Conservation (phyloP, 2,329 filamentous ascomycete species). For the Colletotrichum spinosum region DNA sequence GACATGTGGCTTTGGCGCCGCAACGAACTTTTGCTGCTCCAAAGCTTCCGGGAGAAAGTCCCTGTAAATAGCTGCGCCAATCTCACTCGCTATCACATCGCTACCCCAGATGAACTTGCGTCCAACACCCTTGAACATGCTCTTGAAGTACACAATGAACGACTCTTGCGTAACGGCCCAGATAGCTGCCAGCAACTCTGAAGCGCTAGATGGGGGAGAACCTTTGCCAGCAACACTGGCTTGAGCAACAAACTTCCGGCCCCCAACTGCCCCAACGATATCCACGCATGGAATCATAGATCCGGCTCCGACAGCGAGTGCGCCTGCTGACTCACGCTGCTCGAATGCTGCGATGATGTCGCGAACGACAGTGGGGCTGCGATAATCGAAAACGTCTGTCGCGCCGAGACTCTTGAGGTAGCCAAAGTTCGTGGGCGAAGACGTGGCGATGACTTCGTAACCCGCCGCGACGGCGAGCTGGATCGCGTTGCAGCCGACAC, state of each 20-base stretch:
- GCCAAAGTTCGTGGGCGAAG: conserved; percentile 56
- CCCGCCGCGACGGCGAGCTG: conserved; percentile 58
- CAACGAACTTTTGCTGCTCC: conserved; percentile 38
- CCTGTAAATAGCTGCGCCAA: conserved; percentile 41
- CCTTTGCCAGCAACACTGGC: conserved; percentile 19
- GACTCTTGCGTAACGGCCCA: conserved; percentile 13
- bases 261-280: conserved; percentile 8
- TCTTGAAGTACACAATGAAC: conserved; percentile 26
- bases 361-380: conserved; percentile 43
- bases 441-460: conserved; percentile 57
- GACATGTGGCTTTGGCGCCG: conserved; percentile 40
- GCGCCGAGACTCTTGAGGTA: conserved; percentile 57
- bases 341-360: conserved; percentile 48
- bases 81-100: conserved; percentile 37
- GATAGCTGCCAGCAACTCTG: neutral
- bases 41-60: conserved; percentile 43
- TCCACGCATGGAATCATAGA: conserved; percentile 12
- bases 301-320: conserved; percentile 28
- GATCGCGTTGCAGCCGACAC: conserved; percentile 58
- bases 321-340: conserved; percentile 38
- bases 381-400: conserved; percentile 57
- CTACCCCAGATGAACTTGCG: conserved; percentile 47
- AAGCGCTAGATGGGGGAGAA: neutral
- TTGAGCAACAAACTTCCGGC: conserved; percentile 25
- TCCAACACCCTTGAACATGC: conserved; percentile 46